Conservation (phyloP, 2,329 filamentous ascomycete species). For the Berkeleyomyces rouxiae region DNA sequence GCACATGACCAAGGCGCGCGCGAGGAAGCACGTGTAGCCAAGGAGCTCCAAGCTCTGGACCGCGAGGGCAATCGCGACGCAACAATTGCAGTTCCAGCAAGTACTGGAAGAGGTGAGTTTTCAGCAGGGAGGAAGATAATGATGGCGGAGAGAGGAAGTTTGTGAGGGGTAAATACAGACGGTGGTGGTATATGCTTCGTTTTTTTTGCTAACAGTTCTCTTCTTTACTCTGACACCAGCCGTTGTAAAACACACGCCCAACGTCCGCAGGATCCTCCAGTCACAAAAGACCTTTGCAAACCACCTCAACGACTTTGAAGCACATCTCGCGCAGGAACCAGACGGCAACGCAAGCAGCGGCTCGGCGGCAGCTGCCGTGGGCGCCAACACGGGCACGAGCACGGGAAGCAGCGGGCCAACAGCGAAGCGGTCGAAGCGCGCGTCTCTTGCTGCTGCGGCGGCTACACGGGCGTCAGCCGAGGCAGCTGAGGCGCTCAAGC, state of each 20-base stretch:
- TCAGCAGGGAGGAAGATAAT: background rate
- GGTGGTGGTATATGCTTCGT: background rate
- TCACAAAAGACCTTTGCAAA: constrained; percentile 74
- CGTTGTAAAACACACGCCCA: constrained; percentile 41
- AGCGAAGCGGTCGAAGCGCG: constrained; percentile 7
- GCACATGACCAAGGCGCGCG: constrained; percentile 58
- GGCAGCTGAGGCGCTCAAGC: background rate
- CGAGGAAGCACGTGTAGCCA: constrained; percentile 64
- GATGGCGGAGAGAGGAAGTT: background rate
- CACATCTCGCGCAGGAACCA: constrained; percentile 31
- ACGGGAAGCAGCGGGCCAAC: background rate
- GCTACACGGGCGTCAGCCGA: constrained; percentile 14
- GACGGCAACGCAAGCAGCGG: background rate
- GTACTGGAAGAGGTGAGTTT: constrained; percentile 27
- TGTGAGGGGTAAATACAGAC: background rate
- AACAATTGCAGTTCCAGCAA: constrained; percentile 48
- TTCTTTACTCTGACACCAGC: background rate
- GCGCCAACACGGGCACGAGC: background rate
- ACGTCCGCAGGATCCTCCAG: constrained; percentile 59
- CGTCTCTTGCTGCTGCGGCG: constrained; percentile 22
- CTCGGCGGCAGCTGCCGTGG: background rate
- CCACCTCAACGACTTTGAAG: constrained; percentile 65
- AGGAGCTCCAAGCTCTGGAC: constrained; percentile 69
- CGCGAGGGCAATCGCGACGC: constrained; percentile 61
- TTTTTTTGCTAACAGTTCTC: background rate